Base-by-base conservation (phyloP, 2,329 filamentous ascomycete genomes). In the Massarina eburnea region DNA sequence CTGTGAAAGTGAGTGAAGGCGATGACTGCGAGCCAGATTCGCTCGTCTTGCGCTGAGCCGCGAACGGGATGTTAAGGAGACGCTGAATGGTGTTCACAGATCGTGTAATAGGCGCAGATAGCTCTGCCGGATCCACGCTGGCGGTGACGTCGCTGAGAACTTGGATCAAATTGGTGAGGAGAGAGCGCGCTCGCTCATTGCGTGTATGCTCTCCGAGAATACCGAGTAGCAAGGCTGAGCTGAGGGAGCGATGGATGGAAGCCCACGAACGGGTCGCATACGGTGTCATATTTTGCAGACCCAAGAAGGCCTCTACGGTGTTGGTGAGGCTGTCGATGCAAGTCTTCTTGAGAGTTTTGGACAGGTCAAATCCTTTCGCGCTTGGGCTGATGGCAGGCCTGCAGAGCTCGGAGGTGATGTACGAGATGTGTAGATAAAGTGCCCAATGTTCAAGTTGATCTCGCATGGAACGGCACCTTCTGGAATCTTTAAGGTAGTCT, bases 391-490 rank as follows among this genome's bases (percentile, higher is more conserved):
- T 75, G 19, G 81, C 79, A 26, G 81, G 80, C 24, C 82, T 76
- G 58, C 80, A 84, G 24, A 84, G 76, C 65, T 84, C 82, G 4
- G 81, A 83, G 18, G 77, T 77, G 47, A 83, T 78, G 62, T 84
- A 85, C 7, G 80, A 83, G 17, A 79, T 78, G 59, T 85, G 82
- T 3, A 85, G 67, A 56, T 83, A 82, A 4, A 84, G 61, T 0
- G 79, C 80, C 64, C 82, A 80, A 49, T 82, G 77, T 60, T 85
- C 79, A 2, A 84, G 66, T 49, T 82, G 80, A 51, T 84, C 76
- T 34, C 71, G 66, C 51, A 74, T 72, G 0, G 73, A 72, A 7
- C 67, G 68, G 53, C 76, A 78, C 62, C 74, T 57, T 55, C 74
- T 41, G 36, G 75, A 75, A 45, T 83, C 80, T 45, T 81, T 78